Evolutionary conservation across 176 grass and related monocot genomes (phyloP), one percentile per base, ranked within the genome.

Genomic region (Aegilops umbellulata): DNA sequence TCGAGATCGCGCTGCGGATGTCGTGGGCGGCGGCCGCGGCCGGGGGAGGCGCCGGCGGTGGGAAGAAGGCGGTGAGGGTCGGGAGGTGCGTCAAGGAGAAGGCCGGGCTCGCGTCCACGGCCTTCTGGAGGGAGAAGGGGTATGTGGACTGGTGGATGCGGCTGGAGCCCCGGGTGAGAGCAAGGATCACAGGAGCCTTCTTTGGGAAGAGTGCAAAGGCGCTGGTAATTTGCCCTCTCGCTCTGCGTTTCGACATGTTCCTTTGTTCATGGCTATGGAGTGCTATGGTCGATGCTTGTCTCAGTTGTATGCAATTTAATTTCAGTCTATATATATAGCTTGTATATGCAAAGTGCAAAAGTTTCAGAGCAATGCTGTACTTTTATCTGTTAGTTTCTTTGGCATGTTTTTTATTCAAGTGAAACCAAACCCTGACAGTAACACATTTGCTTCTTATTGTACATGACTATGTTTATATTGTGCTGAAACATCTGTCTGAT

Each of bases 121-220:
- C 89, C 0, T 95, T 95, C 88, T 98, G 92, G 97, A 98, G 97
- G 90, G 94, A 94, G 79, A 98, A 95, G 63, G 97, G 94, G 3
- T 98, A 94, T 76, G 64, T 92, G 65, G 93, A 98, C 83, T 98
- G 97, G 97, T 98, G 97, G 97, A 83, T 80, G 78, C 79, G 71
- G 84, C 82, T 95, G 36, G 97, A 98, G 81, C 90, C 84, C 7
- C 86, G 79, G 76, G 76, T 90, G 10, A 89, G 92, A 84, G 86
- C 91, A 68, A 94, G 90, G 46, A 82, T 94, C 61, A 42, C 88
- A 3, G 86, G 88, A 20, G 88, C 84, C n/a, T 98, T 95, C 87
- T 80, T 98, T 0, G 93, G 86, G 42, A 95, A 95, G 82, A 84
- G 90, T 57, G 83, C 90, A 10, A 57, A 80, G 53, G 81, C 81